Conservation (phyloP, 371 early-diverging fungal genomes). For the Dipsacomyces acuminosporus region DNA sequence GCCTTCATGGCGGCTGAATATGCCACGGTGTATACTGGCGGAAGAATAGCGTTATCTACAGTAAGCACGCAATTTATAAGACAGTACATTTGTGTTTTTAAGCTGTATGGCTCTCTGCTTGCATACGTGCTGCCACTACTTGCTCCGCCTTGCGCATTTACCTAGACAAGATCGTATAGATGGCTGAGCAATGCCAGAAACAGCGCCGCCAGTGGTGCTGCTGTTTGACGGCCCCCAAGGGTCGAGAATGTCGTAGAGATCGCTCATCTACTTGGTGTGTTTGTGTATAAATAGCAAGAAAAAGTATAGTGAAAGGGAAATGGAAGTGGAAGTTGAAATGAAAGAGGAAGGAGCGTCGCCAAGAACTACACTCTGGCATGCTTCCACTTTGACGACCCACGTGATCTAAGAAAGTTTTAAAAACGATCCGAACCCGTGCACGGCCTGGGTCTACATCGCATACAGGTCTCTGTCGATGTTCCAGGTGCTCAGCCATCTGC, state of each 20-base stretch:
- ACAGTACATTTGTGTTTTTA: too few relatives aligned
- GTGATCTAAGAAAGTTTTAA: too few relatives aligned
- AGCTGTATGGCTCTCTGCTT: background rate
- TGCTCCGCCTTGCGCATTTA: background rate
- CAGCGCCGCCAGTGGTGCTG: background rate
- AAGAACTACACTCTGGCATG: too few relatives aligned
- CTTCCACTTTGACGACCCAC: too few relatives aligned
- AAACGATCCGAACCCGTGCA: too few relatives aligned
- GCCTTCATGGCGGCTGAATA: conserved; percentile 31
- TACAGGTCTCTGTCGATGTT: conserved; percentile 50
- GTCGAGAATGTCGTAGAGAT: conserved; percentile 45
- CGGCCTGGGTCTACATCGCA: conserved; percentile 18
- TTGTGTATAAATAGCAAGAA: too few relatives aligned
- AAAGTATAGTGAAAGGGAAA: too few relatives aligned
- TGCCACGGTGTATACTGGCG: conserved; percentile 37
- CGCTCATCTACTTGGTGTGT: conserved; percentile 30
- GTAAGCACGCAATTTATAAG: background rate
- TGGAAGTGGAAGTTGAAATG: too few relatives aligned
- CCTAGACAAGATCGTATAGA: conserved; percentile 1
- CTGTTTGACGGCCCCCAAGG: conserved; percentile 37
- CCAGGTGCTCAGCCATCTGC: conserved; percentile 60
- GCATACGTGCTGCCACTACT: background rate
- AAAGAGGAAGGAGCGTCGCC: too few relatives aligned
- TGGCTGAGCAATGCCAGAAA: background rate
- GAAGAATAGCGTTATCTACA: conserved; percentile 44